phyloP scores from a whole-genome alignment of 371 early-diverging fungal species.

The Mortierella sp. region DNA sequence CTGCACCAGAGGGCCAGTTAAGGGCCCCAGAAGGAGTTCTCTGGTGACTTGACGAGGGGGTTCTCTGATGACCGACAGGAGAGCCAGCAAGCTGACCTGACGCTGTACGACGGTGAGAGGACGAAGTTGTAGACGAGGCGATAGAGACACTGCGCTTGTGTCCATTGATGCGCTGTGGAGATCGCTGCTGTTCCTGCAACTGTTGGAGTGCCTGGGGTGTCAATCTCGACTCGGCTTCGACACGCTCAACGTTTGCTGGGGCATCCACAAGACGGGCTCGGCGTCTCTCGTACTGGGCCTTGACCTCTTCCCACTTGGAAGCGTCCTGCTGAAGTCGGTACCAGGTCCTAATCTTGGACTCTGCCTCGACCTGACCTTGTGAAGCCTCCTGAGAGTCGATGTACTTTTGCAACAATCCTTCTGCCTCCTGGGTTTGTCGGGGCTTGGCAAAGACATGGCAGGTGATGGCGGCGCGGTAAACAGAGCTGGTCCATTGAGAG shows the following conservation, averaged over 20 bases:
- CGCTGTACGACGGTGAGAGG: conserved; percentile 29
- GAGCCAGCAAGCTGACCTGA: background rate
- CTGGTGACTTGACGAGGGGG: conserved; percentile 32
- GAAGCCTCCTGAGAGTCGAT: conserved; percentile 4
- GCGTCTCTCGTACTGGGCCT: conserved; percentile 38
- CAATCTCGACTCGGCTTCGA: conserved; percentile 19
- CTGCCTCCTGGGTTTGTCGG: conserved; percentile 40
- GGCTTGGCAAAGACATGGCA: conserved; percentile 42
- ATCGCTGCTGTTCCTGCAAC: conserved; percentile 27
- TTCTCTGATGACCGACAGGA: conserved; percentile 19
- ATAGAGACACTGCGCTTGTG: conserved; percentile 33
- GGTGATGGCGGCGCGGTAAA: conserved; percentile 36
- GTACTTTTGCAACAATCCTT: conserved; percentile 35
- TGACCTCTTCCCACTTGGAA: conserved; percentile 50
- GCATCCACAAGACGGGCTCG: conserved; percentile 44
- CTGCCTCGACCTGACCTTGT: conserved; percentile 3
- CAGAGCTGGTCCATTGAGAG: conserved; percentile 25
- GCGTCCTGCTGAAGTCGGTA: conserved; percentile 44
- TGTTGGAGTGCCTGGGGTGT: conserved; percentile 39
- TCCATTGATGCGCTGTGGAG: conserved; percentile 17
- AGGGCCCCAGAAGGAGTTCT: conserved; percentile 45
- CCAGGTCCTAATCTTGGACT: conserved; percentile 35
- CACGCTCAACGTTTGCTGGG: conserved; percentile 32
- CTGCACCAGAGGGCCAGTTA: conserved; percentile 4
- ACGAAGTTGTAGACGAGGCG: conserved; percentile 34